These are phyloP conservation scores for Tylopilus subfusipes DNA, from an alignment of 768 basidiomycete species.

Conservation along the genomic window DNA sequence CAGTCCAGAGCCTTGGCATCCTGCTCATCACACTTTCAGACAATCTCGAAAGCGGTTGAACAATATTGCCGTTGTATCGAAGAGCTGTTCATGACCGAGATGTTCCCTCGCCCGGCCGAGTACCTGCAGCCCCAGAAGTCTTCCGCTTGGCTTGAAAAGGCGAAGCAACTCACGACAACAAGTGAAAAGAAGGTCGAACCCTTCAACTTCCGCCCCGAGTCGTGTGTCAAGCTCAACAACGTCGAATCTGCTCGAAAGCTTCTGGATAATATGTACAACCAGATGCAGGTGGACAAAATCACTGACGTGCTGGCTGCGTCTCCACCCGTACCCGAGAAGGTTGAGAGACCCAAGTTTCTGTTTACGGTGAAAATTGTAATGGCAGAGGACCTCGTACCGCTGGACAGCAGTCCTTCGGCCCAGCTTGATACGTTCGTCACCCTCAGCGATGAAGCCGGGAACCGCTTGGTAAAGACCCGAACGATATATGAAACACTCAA, in stretches of 20 bases:
- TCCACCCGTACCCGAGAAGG: conserved; percentile 73
- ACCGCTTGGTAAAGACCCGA: conserved; percentile 88
- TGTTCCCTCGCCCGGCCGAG: conserved; percentile 83
- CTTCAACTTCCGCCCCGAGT: conserved; percentile 91
- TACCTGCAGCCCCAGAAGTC: conserved; percentile 82
- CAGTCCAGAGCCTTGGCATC: neutral
- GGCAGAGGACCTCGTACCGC: conserved; percentile 81
- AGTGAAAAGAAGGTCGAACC: conserved; percentile 92
- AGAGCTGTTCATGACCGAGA: conserved; percentile 88
- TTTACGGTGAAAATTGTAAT: conserved; percentile 93
- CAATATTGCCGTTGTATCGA: conserved; percentile 89
- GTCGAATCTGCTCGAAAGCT: conserved; percentile 87
- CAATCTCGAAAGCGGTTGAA: conserved; percentile 85
- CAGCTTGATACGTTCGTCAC: conserved; percentile 91
- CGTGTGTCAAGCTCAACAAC: conserved; percentile 97
- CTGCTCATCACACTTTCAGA: conserved; percentile 44
- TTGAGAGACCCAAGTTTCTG: conserved; percentile 64
- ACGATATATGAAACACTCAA: conserved; percentile 89
- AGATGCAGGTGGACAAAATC: conserved; percentile 86
- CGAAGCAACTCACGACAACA: conserved; percentile 66
- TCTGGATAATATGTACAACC: conserved; percentile 91
- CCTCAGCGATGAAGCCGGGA: conserved; percentile 87
- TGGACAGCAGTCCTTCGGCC: conserved; percentile 74
- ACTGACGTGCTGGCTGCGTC: conserved; percentile 55
- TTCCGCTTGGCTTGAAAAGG: conserved; percentile 85